These are phyloP conservation scores for Salix suchowensis DNA, from an alignment of 345 rosid species.

Conservation along the genomic window DNA sequence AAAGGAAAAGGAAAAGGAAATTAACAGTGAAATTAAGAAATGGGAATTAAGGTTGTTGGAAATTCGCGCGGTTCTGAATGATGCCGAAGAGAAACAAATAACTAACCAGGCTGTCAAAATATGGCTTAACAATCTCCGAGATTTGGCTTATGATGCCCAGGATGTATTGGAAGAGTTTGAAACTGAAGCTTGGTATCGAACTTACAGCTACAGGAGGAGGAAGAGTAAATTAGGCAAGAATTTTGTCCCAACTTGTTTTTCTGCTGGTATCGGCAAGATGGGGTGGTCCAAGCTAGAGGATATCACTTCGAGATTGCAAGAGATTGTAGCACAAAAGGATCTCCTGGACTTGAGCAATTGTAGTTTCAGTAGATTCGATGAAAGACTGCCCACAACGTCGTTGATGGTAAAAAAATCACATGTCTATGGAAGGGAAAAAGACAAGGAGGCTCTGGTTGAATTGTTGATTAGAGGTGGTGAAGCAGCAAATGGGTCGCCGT, in stretches of 20 bases:
- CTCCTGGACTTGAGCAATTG: slow-evolving; percentile 6
- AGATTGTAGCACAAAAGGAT: not conserved
- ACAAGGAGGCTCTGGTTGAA: not conserved
- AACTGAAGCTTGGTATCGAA: not conserved
- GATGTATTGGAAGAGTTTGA: slow-evolving; percentile 22
- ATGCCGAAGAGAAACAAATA: slow-evolving; percentile 20
- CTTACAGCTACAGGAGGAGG: not conserved
- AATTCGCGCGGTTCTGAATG: slow-evolving; percentile 13
- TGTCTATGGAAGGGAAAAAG: slow-evolving; percentile 33
- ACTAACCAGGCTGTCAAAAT: slow-evolving; percentile 5
- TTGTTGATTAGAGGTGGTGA: not conserved
- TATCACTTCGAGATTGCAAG: slow-evolving; percentile 8
- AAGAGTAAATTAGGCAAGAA: not conserved
- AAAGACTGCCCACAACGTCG: slow-evolving; percentile 6
- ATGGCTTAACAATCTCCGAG: slow-evolving; percentile 13
- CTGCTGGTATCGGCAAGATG: not conserved
- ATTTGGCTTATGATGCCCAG: slow-evolving; percentile 17
- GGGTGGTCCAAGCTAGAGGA: slow-evolving; percentile 2
- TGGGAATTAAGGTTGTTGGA: slow-evolving; percentile 6
- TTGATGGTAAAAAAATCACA: not conserved
- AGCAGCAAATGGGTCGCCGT: no score
- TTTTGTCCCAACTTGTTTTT: not conserved
- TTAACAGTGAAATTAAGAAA: not conserved
- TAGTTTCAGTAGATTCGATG: no score
- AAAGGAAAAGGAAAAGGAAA: not conserved